These are phyloP conservation scores for Thelephora aurantiotincta DNA, from an alignment of 768 basidiomycete species.

Conservation along the genomic window DNA sequence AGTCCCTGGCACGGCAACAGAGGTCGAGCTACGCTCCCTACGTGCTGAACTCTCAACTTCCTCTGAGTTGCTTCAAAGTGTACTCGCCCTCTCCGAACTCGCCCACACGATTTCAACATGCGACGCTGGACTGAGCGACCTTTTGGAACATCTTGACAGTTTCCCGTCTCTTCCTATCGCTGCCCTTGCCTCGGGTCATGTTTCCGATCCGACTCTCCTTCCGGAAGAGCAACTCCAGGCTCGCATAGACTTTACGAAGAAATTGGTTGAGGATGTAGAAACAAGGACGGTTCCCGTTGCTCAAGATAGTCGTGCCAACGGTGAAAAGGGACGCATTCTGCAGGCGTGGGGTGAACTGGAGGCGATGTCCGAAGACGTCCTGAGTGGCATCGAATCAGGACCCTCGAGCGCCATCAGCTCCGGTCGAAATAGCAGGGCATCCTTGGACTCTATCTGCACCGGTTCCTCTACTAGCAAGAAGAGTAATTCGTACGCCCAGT, in stretches of 20 bases:
- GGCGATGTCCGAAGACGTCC: conserved; percentile 64
- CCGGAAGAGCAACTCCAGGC: conserved; percentile 57
- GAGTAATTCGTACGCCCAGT: too few relatives aligned
- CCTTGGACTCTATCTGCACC: conserved; percentile 12
- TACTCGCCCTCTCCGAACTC: conserved; percentile 44
- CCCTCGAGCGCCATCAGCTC: conserved; percentile 55
- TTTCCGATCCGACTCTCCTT: conserved; percentile 23
- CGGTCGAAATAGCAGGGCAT: conserved; percentile 41
- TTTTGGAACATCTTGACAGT: conserved; percentile 77
- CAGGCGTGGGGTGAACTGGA: conserved; percentile 75
- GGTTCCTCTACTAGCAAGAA: too few relatives aligned
- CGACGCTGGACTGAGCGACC: conserved; percentile 69
- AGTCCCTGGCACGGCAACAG: conserved; percentile 21
- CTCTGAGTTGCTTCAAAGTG: conserved; percentile 29
- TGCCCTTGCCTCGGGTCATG: conserved; percentile 35
- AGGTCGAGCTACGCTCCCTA: conserved; percentile 51
- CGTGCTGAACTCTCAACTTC: conserved; percentile 42
- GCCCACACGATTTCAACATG: conserved; percentile 34
- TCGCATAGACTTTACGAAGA: conserved; percentile 50
- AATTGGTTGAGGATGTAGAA: conserved; percentile 32
- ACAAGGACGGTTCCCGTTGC: conserved; percentile 26
- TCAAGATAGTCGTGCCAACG: conserved; percentile 44
- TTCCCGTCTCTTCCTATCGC: conserved; percentile 50
- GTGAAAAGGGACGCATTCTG: conserved; percentile 50
- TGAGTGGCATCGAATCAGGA: conserved; percentile 47